Base-by-base conservation (phyloP, 192 early-diverging fungal species). In the Chytriomyces hyalinus region DNA sequence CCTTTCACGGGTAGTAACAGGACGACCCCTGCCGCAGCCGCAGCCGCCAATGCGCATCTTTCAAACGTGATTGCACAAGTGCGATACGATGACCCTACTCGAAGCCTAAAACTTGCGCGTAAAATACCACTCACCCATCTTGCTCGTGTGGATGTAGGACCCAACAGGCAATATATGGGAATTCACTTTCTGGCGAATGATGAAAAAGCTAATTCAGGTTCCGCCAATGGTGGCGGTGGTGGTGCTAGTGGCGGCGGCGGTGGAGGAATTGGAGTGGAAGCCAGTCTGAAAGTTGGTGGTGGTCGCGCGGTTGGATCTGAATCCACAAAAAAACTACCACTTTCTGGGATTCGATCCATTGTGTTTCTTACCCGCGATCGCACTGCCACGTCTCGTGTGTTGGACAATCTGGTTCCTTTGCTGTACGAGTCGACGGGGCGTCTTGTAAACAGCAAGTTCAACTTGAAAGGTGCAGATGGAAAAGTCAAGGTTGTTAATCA, bases 121-220 rank as follows among this genome's bases (percentile, higher is more conserved):
- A 57, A 63, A 24, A 69, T 87, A 17, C 66, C 82, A 11, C 53
- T 88, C 10, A 28, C 24, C 44, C 47, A 67, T 24, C 36, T 73
- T 22, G 79, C 63, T 3, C 60, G 87, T 43, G 73, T 88, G 20
- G 87, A 88, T 76, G 84, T 88, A n/a, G 87, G 87, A 11, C 85
- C 82, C 24, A 80, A 86, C 53, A 44, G 80, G 13, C 87, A 88
- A 67, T 87, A 84, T 53, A 26, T 85, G 43, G 83, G 77, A 13
- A 53, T 88, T 11, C 87, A 85, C 53, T 82, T 84, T 78, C 13
- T 66, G 3, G 53, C 24, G 6, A 69, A 45, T 13, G 75, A 61
- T 50, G 61, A 71, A 8, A 51, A 44, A 65, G 66, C 22, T 22
- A 48, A n/a, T 36, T 36, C 22, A 44, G 15, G 28, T n/a, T 22